These are phyloP conservation scores for Macadamia integrifolia DNA, from an alignment of 164 flowering plant species.

Conservation along the genomic window DNA sequence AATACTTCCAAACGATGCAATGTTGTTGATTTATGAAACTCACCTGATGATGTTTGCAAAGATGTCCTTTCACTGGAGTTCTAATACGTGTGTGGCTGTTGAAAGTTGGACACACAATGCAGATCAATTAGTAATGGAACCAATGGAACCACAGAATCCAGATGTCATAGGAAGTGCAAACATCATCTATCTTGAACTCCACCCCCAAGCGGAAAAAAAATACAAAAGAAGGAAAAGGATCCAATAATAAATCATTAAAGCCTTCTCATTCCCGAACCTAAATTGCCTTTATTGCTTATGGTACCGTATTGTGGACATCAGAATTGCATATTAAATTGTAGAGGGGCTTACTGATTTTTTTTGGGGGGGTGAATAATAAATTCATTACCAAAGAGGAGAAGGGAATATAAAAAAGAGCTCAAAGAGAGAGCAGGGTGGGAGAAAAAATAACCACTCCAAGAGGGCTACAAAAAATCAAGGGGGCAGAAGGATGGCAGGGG, in stretches of 20 bases:
- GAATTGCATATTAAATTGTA: too few relatives aligned
- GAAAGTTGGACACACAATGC: conserved; percentile 1
- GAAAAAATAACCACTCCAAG: too few relatives aligned
- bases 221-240: background rate
- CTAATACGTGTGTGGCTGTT: conserved; percentile 61
- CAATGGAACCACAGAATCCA: background rate
- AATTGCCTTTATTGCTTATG: too few relatives aligned
- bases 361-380: too few relatives aligned
- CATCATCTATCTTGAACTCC: background rate
- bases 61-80: conserved; percentile 74
- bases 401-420: too few relatives aligned
- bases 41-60: conserved; percentile 81
- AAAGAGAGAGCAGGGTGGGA: too few relatives aligned
- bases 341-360: too few relatives aligned
- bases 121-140: conserved; percentile 7
- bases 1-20: background rate
- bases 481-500: too few relatives aligned
- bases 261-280: too few relatives aligned
- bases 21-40: conserved; percentile 3
- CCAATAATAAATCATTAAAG: background rate
- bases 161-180: background rate
- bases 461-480: too few relatives aligned
- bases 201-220: background rate
- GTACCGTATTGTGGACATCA: too few relatives aligned
- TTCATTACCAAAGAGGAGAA: too few relatives aligned